These are phyloP conservation scores for Porphyrellus cyaneotinctus DNA, from an alignment of 768 basidiomycete species.

Conservation along the genomic window DNA sequence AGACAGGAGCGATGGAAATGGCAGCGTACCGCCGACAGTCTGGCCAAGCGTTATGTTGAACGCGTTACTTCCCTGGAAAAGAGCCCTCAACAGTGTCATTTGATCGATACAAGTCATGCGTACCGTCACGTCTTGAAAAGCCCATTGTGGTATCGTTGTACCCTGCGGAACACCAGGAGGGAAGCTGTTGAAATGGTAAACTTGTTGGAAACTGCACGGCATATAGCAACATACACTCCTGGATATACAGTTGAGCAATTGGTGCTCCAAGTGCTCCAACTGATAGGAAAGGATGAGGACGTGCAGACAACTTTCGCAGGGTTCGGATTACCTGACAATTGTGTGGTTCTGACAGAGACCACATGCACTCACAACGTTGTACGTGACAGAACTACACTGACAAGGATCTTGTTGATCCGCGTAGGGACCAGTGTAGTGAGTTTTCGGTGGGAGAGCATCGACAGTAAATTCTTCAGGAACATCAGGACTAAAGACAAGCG, in stretches of 20 bases:
- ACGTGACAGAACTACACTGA: conserved; percentile 54
- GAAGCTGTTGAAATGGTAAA: conserved; percentile 33
- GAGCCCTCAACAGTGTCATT: conserved; percentile 1
- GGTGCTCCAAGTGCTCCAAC: conserved; percentile 50
- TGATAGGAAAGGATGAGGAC: conserved; percentile 18
- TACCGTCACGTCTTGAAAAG: conserved; percentile 52
- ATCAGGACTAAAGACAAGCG: conserved; percentile 9
- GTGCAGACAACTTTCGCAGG: neutral
- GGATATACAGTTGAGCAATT: conserved; percentile 43
- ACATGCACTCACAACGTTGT: conserved; percentile 55
- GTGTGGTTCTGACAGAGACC: conserved; percentile 49
- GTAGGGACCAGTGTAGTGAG: conserved; percentile 33
- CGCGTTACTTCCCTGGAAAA: conserved; percentile 29
- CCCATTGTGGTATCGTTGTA: conserved; percentile 57
- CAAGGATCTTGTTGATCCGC: conserved; percentile 33
- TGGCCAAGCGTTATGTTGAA: conserved; percentile 43
- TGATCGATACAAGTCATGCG: conserved; percentile 9
- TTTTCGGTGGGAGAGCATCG: conserved; percentile 33
- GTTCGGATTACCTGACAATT: conserved; percentile 32
- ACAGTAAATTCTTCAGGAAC: conserved; percentile 36
- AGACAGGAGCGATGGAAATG: neutral
- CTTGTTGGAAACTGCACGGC: neutral
- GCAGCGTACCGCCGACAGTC: conserved; percentile 22
- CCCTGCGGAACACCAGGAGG: conserved; percentile 45
- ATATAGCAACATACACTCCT: conserved; percentile 17